Base-by-base conservation (phyloP, 2,329 filamentous ascomycete genomes). In the Beauveria sp. region DNA sequence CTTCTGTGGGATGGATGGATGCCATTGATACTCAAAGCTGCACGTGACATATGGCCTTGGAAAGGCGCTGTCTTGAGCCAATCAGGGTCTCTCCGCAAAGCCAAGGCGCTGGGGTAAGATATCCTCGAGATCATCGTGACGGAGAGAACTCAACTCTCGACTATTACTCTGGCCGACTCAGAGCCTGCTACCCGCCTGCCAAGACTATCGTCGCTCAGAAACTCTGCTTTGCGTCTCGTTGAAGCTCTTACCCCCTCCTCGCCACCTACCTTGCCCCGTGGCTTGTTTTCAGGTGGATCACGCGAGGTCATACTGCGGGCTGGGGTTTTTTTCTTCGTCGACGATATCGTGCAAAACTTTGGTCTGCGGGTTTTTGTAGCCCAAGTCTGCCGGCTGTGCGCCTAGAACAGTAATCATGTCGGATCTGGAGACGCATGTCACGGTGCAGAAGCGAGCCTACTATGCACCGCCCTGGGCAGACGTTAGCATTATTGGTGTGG, bases 391-490 rank as follows among this genome's bases (percentile, higher is more conserved):
- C 28, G 20, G 10, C 24, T 30, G 46, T 12, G 38, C 34, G 4
- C 20, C 20, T 30, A 16, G 14, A 22, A 47, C 2, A 38, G 30
- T 14, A n/a, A 30, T 26, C 62, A 73, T 73, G 71, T 67, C 68
- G 40, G 67, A 67, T 51, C 65, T 73, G 42, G 74, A 76, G 65
- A 75, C 72, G 61, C 76, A 79, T 73, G 73, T 77, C 65, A 79
- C 80, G 18, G 77, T 86, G 52, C 78, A 81, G 66, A 82, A 80
- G 66, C 75, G 81, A 70, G 87, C 86, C 65, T 89, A 92, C 68
- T 99, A 98, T 76, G 89, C 88, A 65, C 95, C 95, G 64, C 95
- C 95, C 73, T 99, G 95, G 95, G 90, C 90, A 57, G 90, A 98
- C 75, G 87, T 96, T 68, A 93, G 90, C 77, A 97, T 99, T 70